phyloP scores from a whole-genome alignment of 2,329 filamentous ascomycete genomes.

The Phyllosticta citribraziliensis region DNA sequence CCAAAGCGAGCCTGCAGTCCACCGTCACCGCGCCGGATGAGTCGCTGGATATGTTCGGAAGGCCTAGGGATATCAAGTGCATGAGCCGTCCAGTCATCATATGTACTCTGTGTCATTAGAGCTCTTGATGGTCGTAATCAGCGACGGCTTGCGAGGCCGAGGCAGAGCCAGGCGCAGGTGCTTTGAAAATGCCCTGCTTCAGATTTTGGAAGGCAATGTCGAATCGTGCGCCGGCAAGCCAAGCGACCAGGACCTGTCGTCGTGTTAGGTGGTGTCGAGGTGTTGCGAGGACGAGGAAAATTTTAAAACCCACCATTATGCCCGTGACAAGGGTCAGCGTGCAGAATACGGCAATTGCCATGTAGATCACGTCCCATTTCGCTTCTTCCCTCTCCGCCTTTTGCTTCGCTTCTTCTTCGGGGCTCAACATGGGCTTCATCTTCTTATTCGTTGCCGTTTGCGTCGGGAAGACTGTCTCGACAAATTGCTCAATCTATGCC shows the following conservation, averaged over 20 bases:
- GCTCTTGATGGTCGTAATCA: slow-evolving; percentile 18
- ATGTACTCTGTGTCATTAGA: slow-evolving; percentile 11
- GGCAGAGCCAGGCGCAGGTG: neutral
- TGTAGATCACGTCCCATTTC: slow-evolving; percentile 48
- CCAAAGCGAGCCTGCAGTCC: neutral
- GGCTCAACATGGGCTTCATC: slow-evolving; percentile 21
- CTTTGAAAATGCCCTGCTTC: slow-evolving; percentile 27
- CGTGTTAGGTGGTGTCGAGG: neutral
- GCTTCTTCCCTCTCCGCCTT: slow-evolving; percentile 43
- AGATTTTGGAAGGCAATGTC: slow-evolving; percentile 56
- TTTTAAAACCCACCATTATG: slow-evolving; percentile 59
- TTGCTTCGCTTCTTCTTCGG: slow-evolving; percentile 49
- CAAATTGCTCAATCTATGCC: slow-evolving; percentile 79
- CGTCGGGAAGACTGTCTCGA: slow-evolving; percentile 82
- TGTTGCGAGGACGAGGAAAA: slow-evolving; percentile 9
- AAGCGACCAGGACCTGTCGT: slow-evolving; percentile 54
- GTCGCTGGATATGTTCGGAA: neutral
- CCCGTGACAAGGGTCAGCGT: slow-evolving; percentile 63
- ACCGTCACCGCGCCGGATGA: neutral
- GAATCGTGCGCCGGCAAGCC: slow-evolving; percentile 72
- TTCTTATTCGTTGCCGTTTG: slow-evolving; percentile 42
- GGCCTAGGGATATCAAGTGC: neutral
- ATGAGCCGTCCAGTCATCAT: neutral
- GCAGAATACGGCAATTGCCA: slow-evolving; percentile 56
- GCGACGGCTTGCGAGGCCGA: slow-evolving; percentile 7